These are phyloP conservation scores for Picea sitchensis DNA, from an alignment of 75 land plant species.

Conservation along the genomic window DNA sequence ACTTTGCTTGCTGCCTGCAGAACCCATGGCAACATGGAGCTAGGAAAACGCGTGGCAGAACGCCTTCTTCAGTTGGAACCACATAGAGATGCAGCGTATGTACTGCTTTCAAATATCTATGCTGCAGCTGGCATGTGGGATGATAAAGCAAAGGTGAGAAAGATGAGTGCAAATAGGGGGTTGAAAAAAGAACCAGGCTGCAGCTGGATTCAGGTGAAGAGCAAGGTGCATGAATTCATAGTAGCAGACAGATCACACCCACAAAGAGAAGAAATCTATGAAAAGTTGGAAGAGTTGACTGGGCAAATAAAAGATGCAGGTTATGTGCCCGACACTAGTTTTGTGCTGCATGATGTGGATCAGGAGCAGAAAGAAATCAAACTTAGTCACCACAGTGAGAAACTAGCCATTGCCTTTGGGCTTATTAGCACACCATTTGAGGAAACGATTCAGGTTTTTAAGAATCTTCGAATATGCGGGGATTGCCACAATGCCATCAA, in stretches of 20 bases:
- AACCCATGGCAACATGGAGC: constrained; percentile 36
- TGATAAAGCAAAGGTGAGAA: constrained; percentile 28
- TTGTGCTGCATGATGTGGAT: constrained; percentile 15
- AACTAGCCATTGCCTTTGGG: constrained; percentile 14
- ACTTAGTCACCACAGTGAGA: constrained; percentile 16
- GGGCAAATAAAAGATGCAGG: constrained; percentile 14
- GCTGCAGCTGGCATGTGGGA: constrained; percentile 44
- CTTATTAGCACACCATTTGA: not conserved
- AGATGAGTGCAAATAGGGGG: constrained; percentile 25
- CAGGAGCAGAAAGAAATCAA: constrained; percentile 11
- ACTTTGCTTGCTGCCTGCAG: constrained; percentile 49
- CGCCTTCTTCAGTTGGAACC: constrained; percentile 37
- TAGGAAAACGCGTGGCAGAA: constrained; percentile 36
- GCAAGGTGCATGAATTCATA: constrained; percentile 13
- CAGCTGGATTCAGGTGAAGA: constrained; percentile 24
- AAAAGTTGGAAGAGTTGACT: constrained; percentile 7
- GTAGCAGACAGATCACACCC: constrained; percentile 15
- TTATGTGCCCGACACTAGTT: constrained; percentile 15
- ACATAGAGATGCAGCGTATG: constrained; percentile 32
- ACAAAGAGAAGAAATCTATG: constrained; percentile 4
- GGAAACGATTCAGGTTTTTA: constrained; percentile 13
- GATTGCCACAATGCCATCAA: constrained; percentile 17
- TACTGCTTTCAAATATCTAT: constrained; percentile 41
- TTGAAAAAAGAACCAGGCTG: constrained; percentile 42
- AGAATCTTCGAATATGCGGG: constrained; percentile 19